Conservation (phyloP, 2,329 filamentous ascomycete species). For the Zymoseptoria tritici region DNA sequence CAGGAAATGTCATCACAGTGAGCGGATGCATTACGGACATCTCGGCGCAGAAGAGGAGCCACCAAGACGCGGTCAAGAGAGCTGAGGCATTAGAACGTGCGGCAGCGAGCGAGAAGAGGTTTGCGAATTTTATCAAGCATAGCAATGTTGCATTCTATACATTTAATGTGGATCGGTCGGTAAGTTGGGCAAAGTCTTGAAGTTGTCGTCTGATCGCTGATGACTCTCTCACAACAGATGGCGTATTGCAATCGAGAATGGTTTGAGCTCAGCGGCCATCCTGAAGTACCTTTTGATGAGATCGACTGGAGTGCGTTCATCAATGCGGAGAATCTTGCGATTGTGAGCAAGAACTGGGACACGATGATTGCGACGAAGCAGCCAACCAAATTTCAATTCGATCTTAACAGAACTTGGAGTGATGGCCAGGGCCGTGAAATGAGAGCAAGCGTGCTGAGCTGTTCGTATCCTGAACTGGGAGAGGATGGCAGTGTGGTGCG, state of each 20-base stretch:
- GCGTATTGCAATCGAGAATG: slow-evolving; percentile 40
- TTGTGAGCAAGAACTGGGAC: slow-evolving; percentile 4
- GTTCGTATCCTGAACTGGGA: slow-evolving; percentile 18
- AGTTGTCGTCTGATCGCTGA: neutral
- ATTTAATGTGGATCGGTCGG: slow-evolving; percentile 9
- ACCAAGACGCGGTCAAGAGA: slow-evolving; percentile 34
- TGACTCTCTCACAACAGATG: slow-evolving; percentile 22
- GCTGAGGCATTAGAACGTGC: slow-evolving; percentile 32
- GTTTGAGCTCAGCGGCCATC: slow-evolving; percentile 42
- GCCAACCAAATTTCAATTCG: slow-evolving; percentile 39
- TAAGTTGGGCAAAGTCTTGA: neutral
- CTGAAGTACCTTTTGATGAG: slow-evolving; percentile 32
- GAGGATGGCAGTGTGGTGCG: slow-evolving; percentile 28
- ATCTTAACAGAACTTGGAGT: slow-evolving; percentile 24
- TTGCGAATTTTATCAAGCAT: slow-evolving; percentile 26
- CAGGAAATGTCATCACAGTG: slow-evolving; percentile 14
- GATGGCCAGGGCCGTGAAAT: slow-evolving; percentile 15
- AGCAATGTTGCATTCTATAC: slow-evolving; percentile 29
- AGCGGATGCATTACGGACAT: slow-evolving; percentile 23
- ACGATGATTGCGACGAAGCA: slow-evolving; percentile 10
- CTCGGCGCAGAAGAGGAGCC: slow-evolving; percentile 17
- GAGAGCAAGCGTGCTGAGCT: slow-evolving; percentile 12
- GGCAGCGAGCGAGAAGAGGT: slow-evolving; percentile 32
- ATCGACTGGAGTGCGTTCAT: slow-evolving; percentile 36
- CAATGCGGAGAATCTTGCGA: slow-evolving; percentile 1